phyloP scores from a whole-genome alignment of 139 green algal genomes.

The Coelastrella sp. region DNA sequence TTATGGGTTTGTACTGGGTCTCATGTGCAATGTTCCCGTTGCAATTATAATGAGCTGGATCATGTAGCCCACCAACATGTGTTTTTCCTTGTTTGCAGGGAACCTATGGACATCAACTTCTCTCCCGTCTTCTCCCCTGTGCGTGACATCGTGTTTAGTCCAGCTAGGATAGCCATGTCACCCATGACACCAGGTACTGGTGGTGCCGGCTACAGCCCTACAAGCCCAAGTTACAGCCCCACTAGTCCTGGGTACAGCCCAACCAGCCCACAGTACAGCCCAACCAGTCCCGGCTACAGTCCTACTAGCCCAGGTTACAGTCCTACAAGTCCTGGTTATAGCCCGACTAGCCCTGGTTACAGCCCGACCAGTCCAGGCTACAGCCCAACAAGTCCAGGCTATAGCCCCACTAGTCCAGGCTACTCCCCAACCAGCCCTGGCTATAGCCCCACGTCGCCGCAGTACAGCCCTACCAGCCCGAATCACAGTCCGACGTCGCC shows the following conservation, averaged over 20 bases:
- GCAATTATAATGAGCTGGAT: too few species aligned
- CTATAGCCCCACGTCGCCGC: slow-evolving; percentile 70
- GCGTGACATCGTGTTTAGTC: slow-evolving; percentile 39
- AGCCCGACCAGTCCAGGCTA: slow-evolving; percentile 76
- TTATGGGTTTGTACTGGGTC: too few species aligned
- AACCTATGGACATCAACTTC: slow-evolving; percentile 59
- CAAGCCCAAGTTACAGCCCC: slow-evolving; percentile 60
- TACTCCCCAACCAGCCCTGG: slow-evolving; percentile 60
- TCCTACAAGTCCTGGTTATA: slow-evolving; percentile 61
- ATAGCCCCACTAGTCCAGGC: slow-evolving; percentile 64
- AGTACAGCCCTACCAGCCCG: slow-evolving; percentile 78
- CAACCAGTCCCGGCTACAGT: slow-evolving; percentile 65
- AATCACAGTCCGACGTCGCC: slow-evolving; percentile 77
- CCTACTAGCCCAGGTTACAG: too few species aligned
- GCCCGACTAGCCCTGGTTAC: slow-evolving; percentile 70
- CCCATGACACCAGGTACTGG: slow-evolving; percentile 48
- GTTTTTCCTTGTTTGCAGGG: background rate
- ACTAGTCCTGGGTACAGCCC: slow-evolving; percentile 66
- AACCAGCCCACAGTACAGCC: slow-evolving; percentile 58
- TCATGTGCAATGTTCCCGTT: too few species aligned
- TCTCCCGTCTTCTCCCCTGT: slow-evolving; percentile 64
- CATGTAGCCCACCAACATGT: too few species aligned
- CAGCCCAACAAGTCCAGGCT: slow-evolving; percentile 69
- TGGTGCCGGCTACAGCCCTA: slow-evolving; percentile 66
- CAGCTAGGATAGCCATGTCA: slow-evolving; percentile 43